Conservation (phyloP, 768 basidiomycete species). For the Mycena belliarum region DNA sequence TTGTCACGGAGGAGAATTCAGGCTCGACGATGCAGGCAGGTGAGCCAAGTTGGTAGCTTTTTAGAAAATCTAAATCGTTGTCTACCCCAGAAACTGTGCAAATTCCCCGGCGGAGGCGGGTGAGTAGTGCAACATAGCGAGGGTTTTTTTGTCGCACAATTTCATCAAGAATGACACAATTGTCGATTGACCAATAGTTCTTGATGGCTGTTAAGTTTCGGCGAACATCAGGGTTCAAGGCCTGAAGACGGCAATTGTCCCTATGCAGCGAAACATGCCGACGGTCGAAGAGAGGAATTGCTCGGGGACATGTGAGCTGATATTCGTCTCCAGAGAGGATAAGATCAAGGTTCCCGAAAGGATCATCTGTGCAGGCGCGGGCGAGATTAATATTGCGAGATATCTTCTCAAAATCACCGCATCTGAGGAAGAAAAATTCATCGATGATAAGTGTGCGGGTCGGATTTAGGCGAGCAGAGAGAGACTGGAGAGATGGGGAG, state of each 20-base stretch:
- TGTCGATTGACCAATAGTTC: conserved; percentile 10
- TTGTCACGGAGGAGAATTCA: too few species aligned
- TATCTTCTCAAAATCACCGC: conserved; percentile 15
- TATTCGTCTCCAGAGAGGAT: conserved; percentile 20
- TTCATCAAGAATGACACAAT: conserved; percentile 18
- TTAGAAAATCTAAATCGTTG: conserved; percentile 12
- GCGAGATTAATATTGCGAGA: conserved; percentile 18
- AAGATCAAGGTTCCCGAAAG: conserved; percentile 13
- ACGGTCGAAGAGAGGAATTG: conserved; percentile 1
- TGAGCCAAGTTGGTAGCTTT: conserved; percentile 1
- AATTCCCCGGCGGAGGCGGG: conserved; percentile 9
- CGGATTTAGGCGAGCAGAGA: neutral
- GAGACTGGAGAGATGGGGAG: conserved; percentile 1
- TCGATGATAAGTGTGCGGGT: conserved; percentile 13
- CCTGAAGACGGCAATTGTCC: neutral
- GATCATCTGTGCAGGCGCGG: conserved; percentile 2
- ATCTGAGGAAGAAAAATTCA: conserved; percentile 17
- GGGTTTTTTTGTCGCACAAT: conserved; percentile 16
- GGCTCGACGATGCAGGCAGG: neutral
- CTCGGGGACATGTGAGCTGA: conserved; percentile 12
- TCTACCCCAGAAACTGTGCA: conserved; percentile 13
- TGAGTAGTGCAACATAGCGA: too few species aligned
- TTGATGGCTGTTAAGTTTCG: too few species aligned
- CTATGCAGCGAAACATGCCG: neutral
- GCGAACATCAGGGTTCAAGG: conserved; percentile 1